These are phyloP conservation scores for Calocera viscosa DNA, from an alignment of 768 basidiomycete species.

Conservation along the genomic window DNA sequence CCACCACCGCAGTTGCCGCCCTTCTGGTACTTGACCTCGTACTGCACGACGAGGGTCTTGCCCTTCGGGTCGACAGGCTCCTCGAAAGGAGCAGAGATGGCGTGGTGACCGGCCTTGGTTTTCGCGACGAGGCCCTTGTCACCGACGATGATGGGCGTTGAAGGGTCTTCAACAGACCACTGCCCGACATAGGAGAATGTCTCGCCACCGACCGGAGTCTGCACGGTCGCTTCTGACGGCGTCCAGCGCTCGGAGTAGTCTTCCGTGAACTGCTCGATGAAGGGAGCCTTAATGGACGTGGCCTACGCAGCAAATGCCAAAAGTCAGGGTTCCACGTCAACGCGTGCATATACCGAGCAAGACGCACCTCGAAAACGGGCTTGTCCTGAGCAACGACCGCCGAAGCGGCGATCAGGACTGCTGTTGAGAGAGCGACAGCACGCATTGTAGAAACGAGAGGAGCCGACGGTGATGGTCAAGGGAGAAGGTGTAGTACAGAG, in stretches of 20 bases:
- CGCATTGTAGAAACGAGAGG: slow-evolving; percentile 49
- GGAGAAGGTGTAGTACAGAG: slow-evolving; percentile 29
- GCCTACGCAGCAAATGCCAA: slow-evolving; percentile 34
- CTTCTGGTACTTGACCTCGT: slow-evolving; percentile 99
- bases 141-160: slow-evolving; percentile 59
- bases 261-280: slow-evolving; percentile 91
- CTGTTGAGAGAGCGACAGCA: slow-evolving; percentile 69
- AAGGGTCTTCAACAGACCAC: slow-evolving; percentile 89
- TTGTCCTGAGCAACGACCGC: slow-evolving; percentile 29
- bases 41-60: slow-evolving; percentile 87
- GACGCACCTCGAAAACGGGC: slow-evolving; percentile 12
- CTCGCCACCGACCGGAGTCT: slow-evolving; percentile 90
- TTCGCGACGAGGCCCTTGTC: slow-evolving; percentile 91
- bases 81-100: slow-evolving; percentile 86
- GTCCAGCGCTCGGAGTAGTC: slow-evolving; percentile 91
- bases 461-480: slow-evolving; percentile 20
- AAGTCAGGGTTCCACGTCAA: slow-evolving; percentile 12
- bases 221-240: slow-evolving; percentile 93
- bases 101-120: slow-evolving; percentile 95
- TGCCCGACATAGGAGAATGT: slow-evolving; percentile 95
- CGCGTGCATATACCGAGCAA: not conserved
- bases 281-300: slow-evolving; percentile 69
- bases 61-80: slow-evolving; percentile 64
- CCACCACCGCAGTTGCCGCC: slow-evolving; percentile 99
- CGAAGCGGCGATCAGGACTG: slow-evolving; percentile 55